Evolutionary conservation across 2,329 filamentous ascomycete species (phyloP), one percentile per base, ranked within the genome.

Genomic region (Monilinia fructicola): DNA sequence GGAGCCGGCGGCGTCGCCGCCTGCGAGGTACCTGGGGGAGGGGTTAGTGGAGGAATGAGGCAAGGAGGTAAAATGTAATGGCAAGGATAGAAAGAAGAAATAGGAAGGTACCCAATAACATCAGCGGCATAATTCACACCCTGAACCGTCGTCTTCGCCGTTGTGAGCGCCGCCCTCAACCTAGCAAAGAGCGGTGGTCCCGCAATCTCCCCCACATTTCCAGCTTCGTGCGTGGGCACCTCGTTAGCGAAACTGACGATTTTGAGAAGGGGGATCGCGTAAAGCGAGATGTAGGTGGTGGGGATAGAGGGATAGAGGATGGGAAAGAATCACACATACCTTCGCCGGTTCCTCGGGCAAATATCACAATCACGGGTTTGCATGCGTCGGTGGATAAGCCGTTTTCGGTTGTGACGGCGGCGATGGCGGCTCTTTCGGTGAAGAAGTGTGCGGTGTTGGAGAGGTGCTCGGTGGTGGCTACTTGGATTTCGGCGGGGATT

Each of bases 341-440:
- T 70, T 84, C 82, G 18, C 78, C 80, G 11, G 81, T 82, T 23
- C 80, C 82, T 58, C 81, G 78, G 10, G 81, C 81, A 68, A 80
- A 83, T 55, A 83, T 79, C 61, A 83, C 54, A 53, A 65, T 65
- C 11, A 65, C 63, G 7, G 63, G n/a, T 10, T 65, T 65, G 1
- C 63, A 65, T 3, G 54, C 35, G 28, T 60, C 54, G 2, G 54
- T 60, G 9, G 63, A 52, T 4, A 65, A 35, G 12, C 63, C 54
- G 53, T 65, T 65, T 31, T 65, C 63, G 4, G 63, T 65, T 2
- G 63, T 40, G 3, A 35, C 31, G 3, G 28, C 31, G 26, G 52
- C 18, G 5, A 35, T 42, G 12, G 28, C 31, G 9, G 42, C 28
- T 2, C 14, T 1, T 23, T 56, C 4, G 40, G 16, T 18, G 3